Base-by-base conservation (phyloP, 257 asterid genomes). In the Thymus mandschuricus region DNA sequence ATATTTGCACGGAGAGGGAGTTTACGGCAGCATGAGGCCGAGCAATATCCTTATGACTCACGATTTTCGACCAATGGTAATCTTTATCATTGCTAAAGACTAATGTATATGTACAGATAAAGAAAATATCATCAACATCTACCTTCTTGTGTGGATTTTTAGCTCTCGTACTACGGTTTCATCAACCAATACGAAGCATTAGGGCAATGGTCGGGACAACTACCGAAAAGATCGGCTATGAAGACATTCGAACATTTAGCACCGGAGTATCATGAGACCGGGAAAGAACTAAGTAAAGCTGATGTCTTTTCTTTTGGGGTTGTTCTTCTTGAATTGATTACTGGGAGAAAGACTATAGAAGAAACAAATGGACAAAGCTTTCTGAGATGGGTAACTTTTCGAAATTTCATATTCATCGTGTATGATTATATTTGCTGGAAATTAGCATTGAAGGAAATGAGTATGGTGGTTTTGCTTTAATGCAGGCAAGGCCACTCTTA, bases 301-400 rank as follows among this genome's bases (percentile, higher is more conserved):
- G 89, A 86, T 59, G 89, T 86, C 6, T 88, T 77, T 75, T 79
- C 91, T 3, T 88, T 86, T 52, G 95, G 95, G 8, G 84, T 81
- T 0, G 89, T 88, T 40, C 86, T 88, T 51, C 77, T 88, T 2
- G 88, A 84, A 69, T 78, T 88, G 58, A 81, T 86, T 44, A 86
- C 86, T 0, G 95, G 91, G 8, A 70, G 92, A 75, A 88, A 86
- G 74, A 86, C 87, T 1, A 64, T 74, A 46, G 72, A 79, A 21
- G 86, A 81, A n/a, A 86, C 95, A 10, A 62, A 81, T 56, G 87
- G 87, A 0, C 83, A 82, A 64, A 88, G 88, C 70, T 88, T 80
- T 59, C 29, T 84, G 71, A 77, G 95, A 86, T 84, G 95, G 89
- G 89, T 81, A 80, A 45, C 0, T 46, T 35, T 49, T 29, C 13